Base-by-base conservation (phyloP, 1,284 basidiomycete genomes). In the Inonotus obliquus region DNA sequence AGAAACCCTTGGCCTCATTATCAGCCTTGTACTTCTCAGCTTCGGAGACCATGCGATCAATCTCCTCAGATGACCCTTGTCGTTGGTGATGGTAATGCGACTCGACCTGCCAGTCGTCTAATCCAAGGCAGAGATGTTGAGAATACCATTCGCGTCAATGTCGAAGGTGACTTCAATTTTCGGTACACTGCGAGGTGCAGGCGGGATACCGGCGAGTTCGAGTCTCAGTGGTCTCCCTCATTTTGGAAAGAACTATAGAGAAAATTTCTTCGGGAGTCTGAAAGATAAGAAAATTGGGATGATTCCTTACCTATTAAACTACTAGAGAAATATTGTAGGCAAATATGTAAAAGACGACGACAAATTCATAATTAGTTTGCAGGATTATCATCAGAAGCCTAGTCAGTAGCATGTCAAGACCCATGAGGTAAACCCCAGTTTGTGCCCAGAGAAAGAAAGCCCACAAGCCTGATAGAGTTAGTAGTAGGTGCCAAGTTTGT, bases 21-120 rank as follows among this genome's bases (percentile, higher is more conserved):
- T 93, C 91, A 80, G 84, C 81, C 79, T 91, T 94, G 83, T 93
- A 96, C 78, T 93, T 90, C 85, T 96, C 94, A 64, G 94, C 94
- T 70, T 96, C 93, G 66, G 76, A 72, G 63, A 98, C 89, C 96
- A 99, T 98, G 74, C 92, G 89, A 79, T 98, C 96, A 67, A 98
- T 98, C 78, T 98, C 96, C 77, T 98, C 96, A 99, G 82, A 78
- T 96, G 95, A 61, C 96, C 96, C 84, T 98, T 97, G 83, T 97
- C 94, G 78, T 98, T 98, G 74, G 93, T 96, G 80, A 98, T 97
- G 69, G 94, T 97, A 78, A 98, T 97, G 71, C 90, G 89, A 78
- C 91, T 93, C 62, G 91, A 93, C 79, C 98, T 98, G 72, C 97
- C 96, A 67, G 96, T 97, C 35, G 94, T 96, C 86, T 98, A 98